Percentiles rank a stretch among this genome's conserved stretches.
These are phyloP conservation scores for Stachybotrys elegans DNA, from an alignment of 2,329 filamentous ascomycete species.

Conservation along the genomic window DNA sequence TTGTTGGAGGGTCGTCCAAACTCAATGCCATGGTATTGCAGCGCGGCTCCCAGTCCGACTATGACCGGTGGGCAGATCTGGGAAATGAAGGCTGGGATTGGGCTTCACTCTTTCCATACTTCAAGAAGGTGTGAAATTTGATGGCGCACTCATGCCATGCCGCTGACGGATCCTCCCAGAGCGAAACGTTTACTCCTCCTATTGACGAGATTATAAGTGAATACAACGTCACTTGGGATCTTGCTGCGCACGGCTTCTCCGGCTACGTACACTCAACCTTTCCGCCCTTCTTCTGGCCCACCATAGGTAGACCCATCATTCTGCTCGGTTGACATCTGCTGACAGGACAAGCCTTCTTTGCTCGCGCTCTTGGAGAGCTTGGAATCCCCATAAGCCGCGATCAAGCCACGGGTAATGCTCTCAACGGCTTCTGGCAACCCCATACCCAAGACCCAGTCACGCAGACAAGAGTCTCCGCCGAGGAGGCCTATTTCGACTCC, in stretches of 20 bases:
- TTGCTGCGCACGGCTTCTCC: constrained; percentile 9
- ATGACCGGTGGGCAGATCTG: constrained; percentile 39
- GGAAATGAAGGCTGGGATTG: constrained; percentile 38
- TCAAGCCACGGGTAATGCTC: constrained; percentile 12
- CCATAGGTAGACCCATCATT: constrained; percentile 11
- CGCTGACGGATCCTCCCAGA: constrained; percentile 4
- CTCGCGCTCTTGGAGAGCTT: constrained; percentile 10
- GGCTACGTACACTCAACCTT: constrained; percentile 14
- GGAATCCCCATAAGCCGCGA: constrained; percentile 9
- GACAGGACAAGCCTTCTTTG: constrained; percentile 8
- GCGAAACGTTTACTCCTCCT: constrained; percentile 11
- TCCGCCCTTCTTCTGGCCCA: constrained; percentile 18
- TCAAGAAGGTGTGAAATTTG: constrained; percentile 30
- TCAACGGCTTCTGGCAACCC: constrained; percentile 15
- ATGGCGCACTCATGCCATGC: accelerated
- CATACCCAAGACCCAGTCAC: constrained; percentile 13
- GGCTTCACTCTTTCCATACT: constrained; percentile 34
- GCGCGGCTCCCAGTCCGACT: constrained; percentile 31
- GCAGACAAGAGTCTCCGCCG: constrained; percentile 11
- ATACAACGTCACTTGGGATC: constrained; percentile 12
- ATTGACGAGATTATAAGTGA: constrained; percentile 8
- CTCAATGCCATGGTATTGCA: constrained; percentile 35
- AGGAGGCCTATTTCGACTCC: constrained; percentile 12
- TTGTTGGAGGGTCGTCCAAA: constrained; percentile 34
- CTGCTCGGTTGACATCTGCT: not conserved